Evolutionary conservation across 495 filamentous ascomycete genomes (phyloP), one percentile per base, ranked within the genome.

Genomic region (Lasiosphaeria hispida): DNA sequence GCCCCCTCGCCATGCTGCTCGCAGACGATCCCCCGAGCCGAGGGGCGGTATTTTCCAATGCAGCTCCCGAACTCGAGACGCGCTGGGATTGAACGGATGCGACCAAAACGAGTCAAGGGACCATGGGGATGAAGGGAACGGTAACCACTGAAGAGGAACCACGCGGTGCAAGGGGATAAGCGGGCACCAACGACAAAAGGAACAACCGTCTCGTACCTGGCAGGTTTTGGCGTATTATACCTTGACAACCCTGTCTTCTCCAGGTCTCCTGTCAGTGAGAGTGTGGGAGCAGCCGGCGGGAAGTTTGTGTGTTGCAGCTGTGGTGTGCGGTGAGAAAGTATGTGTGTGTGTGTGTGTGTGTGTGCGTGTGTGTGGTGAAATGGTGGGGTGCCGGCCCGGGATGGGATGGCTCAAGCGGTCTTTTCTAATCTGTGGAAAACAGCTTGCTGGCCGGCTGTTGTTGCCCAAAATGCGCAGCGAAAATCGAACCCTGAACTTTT

Each of bases 21-120:
- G 23, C 7, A 36, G 53, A 45, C 40, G 41, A 37, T 52, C 35
- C 49, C 41, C 53, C 53, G 47, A 55, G 53, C 53, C 53, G 53
- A 55, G 53, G 53, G 53, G 53, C 33, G 38, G 47, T 42, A 38
- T 55, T 54, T 39, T 18, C 51, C 19, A 39, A 53, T 53, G 51
- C 51, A 53, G 17, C 51, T 42, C 51, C 51, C 51, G 51, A 33
- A 18, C 7, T 19, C 37, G 51, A 43, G 19, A 35, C 10, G 45
- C 41, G 7, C 7, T 42, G 38, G 51, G 14, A 54, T 23, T 15
- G 41, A 37, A 10, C 37, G 39, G 44, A 54, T n/a, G 40, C 30
- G 19, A 7, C 15, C 41, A 55, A 35, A 45, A 38, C 14, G 15
- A 15, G 41, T 33, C 53, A 41, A 47, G 33, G 30, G 33, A 45